Evolutionary conservation across 257 asterid genomes (phyloP).

Genomic region (Dorcoceras hygrometricum): DNA sequence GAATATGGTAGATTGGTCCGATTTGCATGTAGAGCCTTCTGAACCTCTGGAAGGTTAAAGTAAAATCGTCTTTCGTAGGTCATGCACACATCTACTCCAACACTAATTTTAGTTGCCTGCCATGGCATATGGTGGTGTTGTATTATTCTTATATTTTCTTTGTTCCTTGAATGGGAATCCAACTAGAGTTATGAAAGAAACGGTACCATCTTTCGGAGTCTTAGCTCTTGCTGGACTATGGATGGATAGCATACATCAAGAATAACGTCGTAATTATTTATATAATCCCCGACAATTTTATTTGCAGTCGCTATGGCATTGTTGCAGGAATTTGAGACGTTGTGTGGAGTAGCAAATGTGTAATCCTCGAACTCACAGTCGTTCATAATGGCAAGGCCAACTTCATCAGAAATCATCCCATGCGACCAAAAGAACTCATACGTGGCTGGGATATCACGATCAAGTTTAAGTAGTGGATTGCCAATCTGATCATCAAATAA

Average conservation of each 20-base stretch:
- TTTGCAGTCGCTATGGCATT: conserved; percentile 66
- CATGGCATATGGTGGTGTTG: background rate
- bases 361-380: conserved; percentile 89
- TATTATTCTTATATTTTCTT: background rate
- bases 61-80: conserved; percentile 70
- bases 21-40: conserved; percentile 91
- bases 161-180: background rate
- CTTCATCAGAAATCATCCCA: conserved; percentile 96
- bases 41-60: conserved; percentile 95
- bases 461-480: conserved; percentile 89
- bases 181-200: background rate
- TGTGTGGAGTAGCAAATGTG: conserved; percentile 67
- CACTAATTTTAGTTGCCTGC: conserved; percentile 82
- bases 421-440: conserved; percentile 93
- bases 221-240: conserved; percentile 83
- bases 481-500: conserved; percentile 62
- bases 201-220: conserved; percentile 68
- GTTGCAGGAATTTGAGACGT: conserved; percentile 57
- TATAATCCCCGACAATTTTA: conserved; percentile 63
- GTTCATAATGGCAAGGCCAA: conserved; percentile 64
- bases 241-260: conserved; percentile 96
- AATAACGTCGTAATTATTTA: conserved; percentile 78
- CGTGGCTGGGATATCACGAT: conserved; percentile 78
- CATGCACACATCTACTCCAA: conserved; percentile 94
- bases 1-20: conserved; percentile 69